Evolutionary conservation across 1,139 yeast species (phyloP), one percentile per base, ranked within the genome.

Genomic region (Spathaspora sp.): DNA sequence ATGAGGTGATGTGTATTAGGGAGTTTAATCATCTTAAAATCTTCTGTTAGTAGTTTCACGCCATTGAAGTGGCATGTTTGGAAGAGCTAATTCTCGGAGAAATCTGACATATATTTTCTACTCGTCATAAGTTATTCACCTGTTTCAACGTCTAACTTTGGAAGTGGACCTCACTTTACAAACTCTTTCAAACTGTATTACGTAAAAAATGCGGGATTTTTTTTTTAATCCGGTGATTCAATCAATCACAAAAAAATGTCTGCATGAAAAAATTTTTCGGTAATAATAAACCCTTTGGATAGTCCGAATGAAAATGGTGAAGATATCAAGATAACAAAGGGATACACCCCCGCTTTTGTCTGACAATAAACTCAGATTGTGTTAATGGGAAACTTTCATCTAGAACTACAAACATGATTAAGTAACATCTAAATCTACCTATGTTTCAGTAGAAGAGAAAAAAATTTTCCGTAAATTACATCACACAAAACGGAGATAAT

Each of bases 231-330:
- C 37, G 43, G 11, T 31, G 38, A 33, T 25, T 25, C 25, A 33
- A 38, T 4, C 23, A 20, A 20, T 4, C 3, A 39, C 3, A 39
- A 39, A 40, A 40, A 33, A 40, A 24, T 40, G 43, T 40, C 43
- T 29, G 43, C 43, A 18, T 40, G 20, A 15, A 23, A 29, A 40
- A 18, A 7, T 17, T 26, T 11, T 39, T 38, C 31, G 13, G 31
- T 31, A 31, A 31, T 31, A 31, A 15, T 31, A 31, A 13, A 31
- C 31, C 31, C 31, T 27, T 11, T 4, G 10, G 10, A 10, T 27
- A 27, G 5, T 27, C 31, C 13, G 31, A 27, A 27, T 10, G n/a
- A 27, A 5, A 4, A 20, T 27, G 13, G n/a, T n/a, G 13, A 27
- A 15, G n/a, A n/a, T 31, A 31, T 13, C 10, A 31, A 6, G 6